Conservation (phyloP, 306 rosid species). For the Rosa lucieae region DNA sequence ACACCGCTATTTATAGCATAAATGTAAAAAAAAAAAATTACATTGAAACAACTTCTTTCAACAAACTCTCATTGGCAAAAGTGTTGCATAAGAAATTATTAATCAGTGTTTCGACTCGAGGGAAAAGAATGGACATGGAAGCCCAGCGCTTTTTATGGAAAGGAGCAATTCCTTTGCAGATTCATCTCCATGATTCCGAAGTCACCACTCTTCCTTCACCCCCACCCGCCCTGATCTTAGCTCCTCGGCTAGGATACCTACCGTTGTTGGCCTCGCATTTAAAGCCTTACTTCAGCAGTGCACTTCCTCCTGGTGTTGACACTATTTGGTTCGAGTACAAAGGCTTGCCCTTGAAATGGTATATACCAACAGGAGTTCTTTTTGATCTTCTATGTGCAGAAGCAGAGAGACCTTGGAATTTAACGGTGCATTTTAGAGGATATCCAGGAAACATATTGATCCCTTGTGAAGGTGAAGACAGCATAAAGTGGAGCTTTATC, state of each 20-base stretch:
- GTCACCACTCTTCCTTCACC: slow-evolving; percentile 82
- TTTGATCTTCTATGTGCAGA: slow-evolving; percentile 83
- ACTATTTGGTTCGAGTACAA: slow-evolving; percentile 89
- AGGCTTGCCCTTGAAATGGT: slow-evolving; percentile 93
- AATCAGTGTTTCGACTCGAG: slow-evolving; percentile 25
- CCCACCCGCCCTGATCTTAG: slow-evolving; percentile 79
- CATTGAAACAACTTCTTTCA: too few species aligned
- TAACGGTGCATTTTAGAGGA: slow-evolving; percentile 86
- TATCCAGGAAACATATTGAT: slow-evolving; percentile 67
- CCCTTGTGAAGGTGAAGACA: slow-evolving; percentile 93
- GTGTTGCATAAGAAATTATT: too few species aligned
- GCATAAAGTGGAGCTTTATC: slow-evolving; percentile 33
- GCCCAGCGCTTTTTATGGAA: slow-evolving; percentile 66
- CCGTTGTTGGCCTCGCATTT: slow-evolving; percentile 72
- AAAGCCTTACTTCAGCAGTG: slow-evolving; percentile 64
- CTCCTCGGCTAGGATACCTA: slow-evolving; percentile 85
- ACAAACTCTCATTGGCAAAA: too few species aligned
- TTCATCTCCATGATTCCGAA: slow-evolving; percentile 85
- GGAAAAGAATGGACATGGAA: slow-evolving; percentile 39
- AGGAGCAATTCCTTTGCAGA: slow-evolving; percentile 78
- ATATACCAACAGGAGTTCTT: slow-evolving; percentile 87
- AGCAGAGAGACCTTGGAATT: slow-evolving; percentile 91
- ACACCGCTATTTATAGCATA: neutral
- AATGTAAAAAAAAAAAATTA: too few species aligned
- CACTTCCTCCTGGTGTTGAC: slow-evolving; percentile 88